Evolutionary conservation across 2,329 filamentous ascomycete species (phyloP).

Genomic region (Penicillium freii): DNA sequence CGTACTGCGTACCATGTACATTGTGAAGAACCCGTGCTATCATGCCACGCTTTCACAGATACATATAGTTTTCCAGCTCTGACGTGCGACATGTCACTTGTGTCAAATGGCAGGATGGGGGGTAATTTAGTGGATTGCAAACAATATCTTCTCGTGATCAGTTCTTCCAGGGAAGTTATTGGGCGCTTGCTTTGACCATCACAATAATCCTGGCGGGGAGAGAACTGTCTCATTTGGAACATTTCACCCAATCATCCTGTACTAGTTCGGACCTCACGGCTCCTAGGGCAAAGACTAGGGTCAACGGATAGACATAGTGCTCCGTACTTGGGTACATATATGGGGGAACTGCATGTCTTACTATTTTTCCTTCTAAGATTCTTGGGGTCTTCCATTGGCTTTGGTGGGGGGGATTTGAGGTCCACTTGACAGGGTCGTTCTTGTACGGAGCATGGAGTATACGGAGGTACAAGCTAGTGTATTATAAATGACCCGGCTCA

Average conservation of each 20-base stretch:
- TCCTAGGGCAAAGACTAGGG: neutral
- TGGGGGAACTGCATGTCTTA: slow-evolving; percentile 14
- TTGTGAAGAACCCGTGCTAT: neutral
- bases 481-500: slow-evolving; percentile 2
- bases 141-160: neutral
- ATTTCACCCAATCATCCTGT: neutral
- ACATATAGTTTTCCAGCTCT: neutral
- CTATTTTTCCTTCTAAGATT: slow-evolving; percentile 22
- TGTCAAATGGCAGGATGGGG: neutral
- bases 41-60: neutral
- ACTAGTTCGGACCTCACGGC: neutral
- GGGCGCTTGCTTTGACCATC: neutral
- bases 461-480: neutral
- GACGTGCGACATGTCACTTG: neutral
- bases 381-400: slow-evolving; percentile 29
- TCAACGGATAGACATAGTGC: neutral
- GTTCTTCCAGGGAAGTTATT: neutral
- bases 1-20: neutral
- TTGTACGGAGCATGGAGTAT: neutral
- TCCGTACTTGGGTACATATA: neutral
- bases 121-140: neutral
- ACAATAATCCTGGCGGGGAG: neutral
- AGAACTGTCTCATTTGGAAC: neutral
- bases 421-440: slow-evolving; percentile 25
- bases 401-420: slow-evolving; percentile 19